Conservation (phyloP, 83 land plant species). For the Thuja plicata region DNA sequence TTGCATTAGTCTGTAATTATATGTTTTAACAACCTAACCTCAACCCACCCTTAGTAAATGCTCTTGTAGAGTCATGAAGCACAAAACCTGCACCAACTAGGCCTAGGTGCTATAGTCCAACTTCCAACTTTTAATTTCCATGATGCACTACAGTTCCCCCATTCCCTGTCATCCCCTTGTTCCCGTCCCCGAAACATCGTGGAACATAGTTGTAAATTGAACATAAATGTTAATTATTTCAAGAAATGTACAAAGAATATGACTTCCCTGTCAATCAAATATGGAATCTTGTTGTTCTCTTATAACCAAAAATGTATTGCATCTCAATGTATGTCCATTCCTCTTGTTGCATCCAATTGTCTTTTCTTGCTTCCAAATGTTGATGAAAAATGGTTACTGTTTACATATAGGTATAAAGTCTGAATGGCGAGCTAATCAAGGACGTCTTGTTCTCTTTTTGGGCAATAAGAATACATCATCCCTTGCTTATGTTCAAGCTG, state of each 20-base stretch:
- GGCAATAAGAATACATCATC: conserved; percentile 91
- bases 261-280: neutral
- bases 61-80: no score
- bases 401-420: conserved; percentile 91
- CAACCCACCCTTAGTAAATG: no score
- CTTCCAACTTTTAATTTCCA: no score
- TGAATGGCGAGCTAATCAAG: conserved; percentile 94
- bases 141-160: no score
- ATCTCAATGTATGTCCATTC: neutral
- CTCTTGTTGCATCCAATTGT: neutral
- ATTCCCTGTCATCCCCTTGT: no score
- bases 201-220: no score
- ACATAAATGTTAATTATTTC: no score
- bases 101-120: no score
- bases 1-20: neutral
- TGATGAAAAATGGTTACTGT: neutral
- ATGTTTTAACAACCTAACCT: no score
- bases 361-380: neutral
- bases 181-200: no score
- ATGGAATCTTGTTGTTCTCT: neutral
- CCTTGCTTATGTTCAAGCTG: conserved; percentile 69
- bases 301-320: neutral
- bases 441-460: conserved; percentile 85
- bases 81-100: no score
- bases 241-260: neutral